These are phyloP conservation scores for Lineolata rhizophorae DNA, from an alignment of 495 filamentous ascomycete genomes.

Conservation along the genomic window DNA sequence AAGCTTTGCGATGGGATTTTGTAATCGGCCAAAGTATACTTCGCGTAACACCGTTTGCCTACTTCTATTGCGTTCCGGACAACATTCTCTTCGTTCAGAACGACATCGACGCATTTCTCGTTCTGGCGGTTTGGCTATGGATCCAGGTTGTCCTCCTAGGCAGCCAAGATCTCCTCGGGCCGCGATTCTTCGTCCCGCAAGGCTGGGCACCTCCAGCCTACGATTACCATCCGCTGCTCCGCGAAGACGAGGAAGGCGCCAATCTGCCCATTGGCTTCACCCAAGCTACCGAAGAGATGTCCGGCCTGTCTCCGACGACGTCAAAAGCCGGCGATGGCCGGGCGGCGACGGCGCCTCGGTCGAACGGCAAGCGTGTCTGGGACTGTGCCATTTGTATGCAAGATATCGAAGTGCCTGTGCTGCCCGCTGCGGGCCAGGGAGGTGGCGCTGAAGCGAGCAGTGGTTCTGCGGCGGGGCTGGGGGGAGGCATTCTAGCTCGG, in stretches of 20 bases:
- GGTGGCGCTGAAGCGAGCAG: conserved; percentile 16
- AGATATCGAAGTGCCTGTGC: conserved; percentile 67
- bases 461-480: conserved; percentile 23
- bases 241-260: conserved; percentile 59
- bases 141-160: conserved; percentile 59
- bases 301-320: conserved; percentile 19
- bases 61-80: conserved; percentile 49
- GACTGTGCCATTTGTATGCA: conserved; percentile 95
- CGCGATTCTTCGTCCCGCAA: conserved; percentile 48
- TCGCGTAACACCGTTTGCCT: conserved; percentile 53
- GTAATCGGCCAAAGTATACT: conserved; percentile 64
- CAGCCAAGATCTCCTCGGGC: conserved; percentile 69
- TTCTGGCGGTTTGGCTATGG: conserved; percentile 71
- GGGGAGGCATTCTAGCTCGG: conserved; percentile 49
- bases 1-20: conserved; percentile 71
- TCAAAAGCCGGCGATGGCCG: conserved; percentile 6
- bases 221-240: conserved; percentile 82
- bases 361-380: conserved; percentile 37
- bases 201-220: conserved; percentile 65
- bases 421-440: conserved; percentile 31
- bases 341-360: conserved; percentile 16
- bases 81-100: conserved; percentile 67
- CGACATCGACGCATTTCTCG: conserved; percentile 35
- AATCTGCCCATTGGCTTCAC: conserved; percentile 50
- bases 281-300: conserved; percentile 13